Evolutionary conservation across 495 filamentous ascomycete species (phyloP).

Genomic region (Friedmanniomyces endolithicus): DNA sequence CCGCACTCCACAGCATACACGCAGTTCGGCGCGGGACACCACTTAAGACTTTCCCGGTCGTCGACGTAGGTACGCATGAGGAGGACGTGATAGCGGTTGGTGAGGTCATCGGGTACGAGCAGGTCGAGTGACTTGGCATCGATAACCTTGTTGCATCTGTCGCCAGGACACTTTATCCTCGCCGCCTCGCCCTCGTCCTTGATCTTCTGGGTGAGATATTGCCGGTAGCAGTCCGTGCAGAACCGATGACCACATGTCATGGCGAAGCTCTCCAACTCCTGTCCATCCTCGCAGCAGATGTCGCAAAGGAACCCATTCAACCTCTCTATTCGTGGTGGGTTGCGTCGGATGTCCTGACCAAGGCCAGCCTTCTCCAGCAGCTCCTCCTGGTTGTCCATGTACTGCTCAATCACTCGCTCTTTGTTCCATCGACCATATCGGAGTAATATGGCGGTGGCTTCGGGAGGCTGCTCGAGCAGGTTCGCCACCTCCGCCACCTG

Average conservation of each 20-base stretch:
- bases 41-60: constrained; percentile 85
- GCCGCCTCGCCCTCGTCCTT: constrained; percentile 89
- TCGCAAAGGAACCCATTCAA: constrained; percentile 75
- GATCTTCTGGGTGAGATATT: constrained; percentile 86
- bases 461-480: constrained; percentile 74
- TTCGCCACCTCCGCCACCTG: constrained; percentile 79
- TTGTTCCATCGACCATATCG: constrained; percentile 90
- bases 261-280: constrained; percentile 72
- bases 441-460: constrained; percentile 77
- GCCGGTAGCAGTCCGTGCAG: constrained; percentile 82
- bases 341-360: constrained; percentile 47
- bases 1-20: constrained; percentile 79
- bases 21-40: constrained; percentile 96
- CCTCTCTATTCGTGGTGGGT: constrained; percentile 55
- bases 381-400: constrained; percentile 71
- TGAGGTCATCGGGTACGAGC: constrained; percentile 62
- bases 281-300: constrained; percentile 87
- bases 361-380: constrained; percentile 81
- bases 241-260: constrained; percentile 96
- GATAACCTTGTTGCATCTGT: constrained; percentile 78
- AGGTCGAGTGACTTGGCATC: constrained; percentile 79
- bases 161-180: constrained; percentile 82
- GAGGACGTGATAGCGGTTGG: constrained; percentile 68
- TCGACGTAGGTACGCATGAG: constrained; percentile 93
- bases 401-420: constrained; percentile 82